Base-by-base conservation (phyloP, 139 green algal species). In the Chlamydomonas incerta region DNA sequence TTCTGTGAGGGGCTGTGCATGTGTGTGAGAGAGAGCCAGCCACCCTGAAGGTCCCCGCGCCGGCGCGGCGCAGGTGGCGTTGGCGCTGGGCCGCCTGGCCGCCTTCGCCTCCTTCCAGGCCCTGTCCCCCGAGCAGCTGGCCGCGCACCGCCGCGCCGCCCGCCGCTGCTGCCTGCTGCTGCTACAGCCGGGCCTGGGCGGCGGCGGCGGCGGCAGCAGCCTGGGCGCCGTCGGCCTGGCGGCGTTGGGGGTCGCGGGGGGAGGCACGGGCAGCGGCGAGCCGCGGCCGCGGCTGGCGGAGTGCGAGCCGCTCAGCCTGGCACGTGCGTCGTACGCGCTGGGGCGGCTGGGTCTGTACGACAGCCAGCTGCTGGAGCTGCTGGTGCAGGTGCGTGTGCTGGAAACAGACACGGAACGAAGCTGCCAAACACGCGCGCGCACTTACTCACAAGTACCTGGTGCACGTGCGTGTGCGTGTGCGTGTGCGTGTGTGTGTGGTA, bases 311-410 rank as follows among this genome's bases (percentile, higher is more conserved):
- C 31, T 60, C 67, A 79, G 67, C 80, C 29, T 47, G 17, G 80
- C 80, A 14, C 67, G 80, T 5, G 67, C 33, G 21, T 26, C 67
- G 0, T 79, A 79, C 34, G 20, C 67, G 33, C 67, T 86, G 13
- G 80, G 80, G 50, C 80, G 80, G 24, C 52, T 86, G 67, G 80
- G 67, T 15, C 24, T 86, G 34, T 77, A 69, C 34, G 80, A 86
- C 50, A 26, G 18, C 8, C 50, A 70, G 23, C 31, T 85, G 4
- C 21, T 85, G 66, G 13, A 29, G 20, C 23, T 10, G 8, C 3
- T 85, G 0, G 66, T 57, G 21, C 10, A 35, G 41, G 41, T 50
- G 41, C n/a, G n/a, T n/a, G n/a, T n/a, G n/a, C n/a, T n/a, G n/a
- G n/a, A n/a, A n/a, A n/a, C n/a, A n/a, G n/a, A n/a, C n/a, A n/a